phyloP scores from a whole-genome alignment of 805 yeast species.

The Wickerhamiella kazuoi region DNA sequence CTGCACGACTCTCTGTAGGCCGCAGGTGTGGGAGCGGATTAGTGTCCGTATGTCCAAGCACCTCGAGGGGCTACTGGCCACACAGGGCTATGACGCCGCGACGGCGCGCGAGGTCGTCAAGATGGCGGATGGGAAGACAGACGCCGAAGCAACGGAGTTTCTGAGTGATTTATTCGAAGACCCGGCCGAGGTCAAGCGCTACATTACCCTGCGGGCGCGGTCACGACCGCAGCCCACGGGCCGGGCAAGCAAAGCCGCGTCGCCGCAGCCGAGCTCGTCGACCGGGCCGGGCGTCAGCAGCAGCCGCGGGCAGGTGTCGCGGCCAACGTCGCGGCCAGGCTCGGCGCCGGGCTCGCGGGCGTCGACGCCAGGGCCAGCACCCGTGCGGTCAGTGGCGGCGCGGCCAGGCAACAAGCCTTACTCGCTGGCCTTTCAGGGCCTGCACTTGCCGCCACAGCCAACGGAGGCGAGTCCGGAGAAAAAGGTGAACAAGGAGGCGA shows the following conservation, averaged over 20 bases:
- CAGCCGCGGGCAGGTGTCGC: too few relatives aligned
- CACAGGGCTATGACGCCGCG: constrained; percentile 12
- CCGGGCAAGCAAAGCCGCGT: not conserved
- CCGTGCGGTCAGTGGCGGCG: too few relatives aligned
- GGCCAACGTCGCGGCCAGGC: not conserved
- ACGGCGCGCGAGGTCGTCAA: constrained; percentile 13
- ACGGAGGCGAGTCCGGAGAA: not conserved
- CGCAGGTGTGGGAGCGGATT: not conserved
- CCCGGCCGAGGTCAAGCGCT: constrained; percentile 5
- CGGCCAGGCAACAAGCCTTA: not conserved
- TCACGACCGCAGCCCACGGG: constrained; percentile 1
- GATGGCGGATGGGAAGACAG: constrained; percentile 8
- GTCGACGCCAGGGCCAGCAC: not conserved
- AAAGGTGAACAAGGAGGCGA: constrained; percentile 1
- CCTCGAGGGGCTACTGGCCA: constrained; percentile 7
- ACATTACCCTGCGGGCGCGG: constrained; percentile 5
- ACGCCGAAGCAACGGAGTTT: constrained; percentile 11
- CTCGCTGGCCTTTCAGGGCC: not conserved
- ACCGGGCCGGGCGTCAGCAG: too few relatives aligned
- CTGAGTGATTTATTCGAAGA: constrained; percentile 8
- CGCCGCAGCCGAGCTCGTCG: too few relatives aligned
- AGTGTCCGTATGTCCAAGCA: not conserved
- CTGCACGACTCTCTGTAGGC: too few relatives aligned
- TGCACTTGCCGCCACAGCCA: not conserved
- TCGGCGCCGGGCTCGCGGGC: not conserved